These are phyloP conservation scores for Aulographum hederae DNA, from an alignment of 2,329 filamentous ascomycete species.

Conservation along the genomic window DNA sequence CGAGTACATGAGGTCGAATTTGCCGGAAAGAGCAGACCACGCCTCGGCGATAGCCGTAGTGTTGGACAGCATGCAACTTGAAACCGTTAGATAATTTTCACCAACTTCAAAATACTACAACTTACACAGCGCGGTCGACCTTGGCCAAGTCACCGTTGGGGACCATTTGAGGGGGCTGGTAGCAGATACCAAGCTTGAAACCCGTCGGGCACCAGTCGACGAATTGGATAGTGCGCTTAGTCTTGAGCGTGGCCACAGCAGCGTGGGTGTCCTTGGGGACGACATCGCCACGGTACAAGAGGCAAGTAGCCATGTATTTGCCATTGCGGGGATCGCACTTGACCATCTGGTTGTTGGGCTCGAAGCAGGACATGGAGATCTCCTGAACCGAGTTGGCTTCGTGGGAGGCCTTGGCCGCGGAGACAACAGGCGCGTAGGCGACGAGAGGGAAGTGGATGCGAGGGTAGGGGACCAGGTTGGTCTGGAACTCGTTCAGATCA, in stretches of 20 bases:
- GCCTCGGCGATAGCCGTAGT: conserved; percentile 97
- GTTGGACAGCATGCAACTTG: conserved; percentile 93
- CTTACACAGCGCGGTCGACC: conserved; percentile 94
- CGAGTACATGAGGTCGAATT: conserved; percentile 99
- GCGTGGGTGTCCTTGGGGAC: conserved; percentile 89
- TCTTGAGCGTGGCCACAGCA: conserved; percentile 92
- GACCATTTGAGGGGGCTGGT: conserved; percentile 89
- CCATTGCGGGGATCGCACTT: conserved; percentile 97
- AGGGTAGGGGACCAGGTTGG: conserved; percentile 95
- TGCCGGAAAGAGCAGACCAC: conserved; percentile 88
- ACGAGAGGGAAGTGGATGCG: conserved; percentile 99
- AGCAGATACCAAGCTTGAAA: conserved; percentile 99
- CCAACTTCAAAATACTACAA: conserved; percentile 13
- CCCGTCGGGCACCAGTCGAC: conserved; percentile 99
- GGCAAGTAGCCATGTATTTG: conserved; percentile 99
- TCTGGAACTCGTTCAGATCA: conserved; percentile 99
- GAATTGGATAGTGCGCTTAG: conserved; percentile 97
- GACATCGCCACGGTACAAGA: conserved; percentile 96
- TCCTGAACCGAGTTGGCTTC: conserved; percentile 97
- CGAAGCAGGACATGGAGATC: conserved; percentile 98
- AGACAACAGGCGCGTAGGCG: conserved; percentile 87
- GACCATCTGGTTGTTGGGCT: conserved; percentile 99
- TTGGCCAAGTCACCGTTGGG: conserved; percentile 95
- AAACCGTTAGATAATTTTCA: conserved; percentile 2
- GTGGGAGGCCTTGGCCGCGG: conserved; percentile 86